These are phyloP conservation scores for Coniochaeta pulveracea DNA, from an alignment of 2,329 filamentous ascomycete genomes.

Conservation along the genomic window DNA sequence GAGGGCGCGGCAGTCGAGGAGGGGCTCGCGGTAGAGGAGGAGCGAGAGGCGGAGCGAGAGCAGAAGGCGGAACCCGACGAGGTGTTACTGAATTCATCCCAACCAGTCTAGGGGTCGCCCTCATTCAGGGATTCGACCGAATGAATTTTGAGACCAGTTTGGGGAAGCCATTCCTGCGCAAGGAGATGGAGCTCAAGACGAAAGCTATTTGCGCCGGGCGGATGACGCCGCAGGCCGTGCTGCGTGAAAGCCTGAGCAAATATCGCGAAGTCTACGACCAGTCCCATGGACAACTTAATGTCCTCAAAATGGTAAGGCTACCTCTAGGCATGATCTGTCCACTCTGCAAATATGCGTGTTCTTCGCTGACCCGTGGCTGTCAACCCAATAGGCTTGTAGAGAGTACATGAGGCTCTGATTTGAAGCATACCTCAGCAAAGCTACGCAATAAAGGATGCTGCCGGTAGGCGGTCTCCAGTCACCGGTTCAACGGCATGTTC, in stretches of 20 bases:
- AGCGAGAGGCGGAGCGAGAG: conserved; percentile 21
- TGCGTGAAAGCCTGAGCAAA: conserved; percentile 74
- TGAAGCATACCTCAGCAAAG: too few species aligned
- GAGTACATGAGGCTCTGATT: too few species aligned
- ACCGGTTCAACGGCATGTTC: too few species aligned
- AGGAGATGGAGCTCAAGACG: conserved; percentile 97
- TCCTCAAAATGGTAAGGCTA: conserved; percentile 47
- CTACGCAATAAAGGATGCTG: too few species aligned
- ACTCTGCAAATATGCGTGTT: too few species aligned
- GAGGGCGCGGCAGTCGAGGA: conserved; percentile 27
- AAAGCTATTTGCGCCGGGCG: conserved; percentile 88
- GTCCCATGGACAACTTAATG: conserved; percentile 63
- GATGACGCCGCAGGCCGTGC: conserved; percentile 60
- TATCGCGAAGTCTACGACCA: conserved; percentile 81
- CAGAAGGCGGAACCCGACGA: conserved; percentile 31
- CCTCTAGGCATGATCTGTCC: too few species aligned
- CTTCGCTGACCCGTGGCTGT: too few species aligned
- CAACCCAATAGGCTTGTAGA: conserved; percentile 2
- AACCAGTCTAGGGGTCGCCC: conserved; percentile 77
- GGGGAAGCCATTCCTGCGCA: conserved; percentile 89
- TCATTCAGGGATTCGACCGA: conserved; percentile 89
- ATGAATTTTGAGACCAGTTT: conserved; percentile 89
- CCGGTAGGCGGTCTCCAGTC: too few species aligned
- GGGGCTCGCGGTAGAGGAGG: conserved; percentile 23
- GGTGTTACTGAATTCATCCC: conserved; percentile 81